Evolutionary conservation across 169 alveolate species (phyloP).

Genomic region (Plasmodium coatneyi): DNA sequence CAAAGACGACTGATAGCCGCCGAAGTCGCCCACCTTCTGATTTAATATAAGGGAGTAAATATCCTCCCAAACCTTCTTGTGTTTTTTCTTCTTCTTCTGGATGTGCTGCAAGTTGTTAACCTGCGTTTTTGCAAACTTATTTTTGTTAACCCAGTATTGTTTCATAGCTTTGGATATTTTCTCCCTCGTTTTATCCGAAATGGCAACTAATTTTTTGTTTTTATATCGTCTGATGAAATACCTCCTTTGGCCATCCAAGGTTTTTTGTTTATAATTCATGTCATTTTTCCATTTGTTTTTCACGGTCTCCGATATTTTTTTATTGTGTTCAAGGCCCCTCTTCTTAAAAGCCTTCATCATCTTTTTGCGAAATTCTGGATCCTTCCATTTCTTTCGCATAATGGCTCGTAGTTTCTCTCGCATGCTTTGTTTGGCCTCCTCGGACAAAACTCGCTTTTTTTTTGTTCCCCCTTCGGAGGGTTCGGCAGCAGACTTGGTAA

Average conservation of each 20-base stretch:
- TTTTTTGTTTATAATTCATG: conserved; percentile 50
- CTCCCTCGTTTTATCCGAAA: conserved; percentile 36
- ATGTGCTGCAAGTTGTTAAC: conserved; percentile 23
- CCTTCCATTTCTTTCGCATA: conserved; percentile 63
- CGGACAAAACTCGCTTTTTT: conserved; percentile 31
- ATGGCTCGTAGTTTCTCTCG: conserved; percentile 27
- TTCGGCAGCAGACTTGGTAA: neutral
- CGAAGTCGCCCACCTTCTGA: conserved; percentile 46
- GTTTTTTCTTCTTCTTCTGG: conserved; percentile 46
- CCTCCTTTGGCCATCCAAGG: conserved; percentile 70
- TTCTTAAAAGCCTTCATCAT: conserved; percentile 58
- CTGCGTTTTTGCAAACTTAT: conserved; percentile 5
- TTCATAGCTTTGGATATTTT: conserved; percentile 74
- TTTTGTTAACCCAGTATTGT: conserved; percentile 61
- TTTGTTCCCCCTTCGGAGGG: neutral
- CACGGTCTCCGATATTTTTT: conserved; percentile 64
- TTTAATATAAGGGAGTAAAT: conserved; percentile 72
- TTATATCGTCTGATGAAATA: conserved; percentile 36
- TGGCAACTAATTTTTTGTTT: neutral
- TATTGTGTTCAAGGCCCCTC: conserved; percentile 49
- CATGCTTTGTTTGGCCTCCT: conserved; percentile 56
- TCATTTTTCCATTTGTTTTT: conserved; percentile 73
- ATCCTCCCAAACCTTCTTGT: conserved; percentile 73
- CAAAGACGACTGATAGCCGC: conserved; percentile 21
- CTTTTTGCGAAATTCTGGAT: conserved; percentile 63